Conservation (phyloP, 495 filamentous ascomycete species). For the Immersiella caudata region DNA sequence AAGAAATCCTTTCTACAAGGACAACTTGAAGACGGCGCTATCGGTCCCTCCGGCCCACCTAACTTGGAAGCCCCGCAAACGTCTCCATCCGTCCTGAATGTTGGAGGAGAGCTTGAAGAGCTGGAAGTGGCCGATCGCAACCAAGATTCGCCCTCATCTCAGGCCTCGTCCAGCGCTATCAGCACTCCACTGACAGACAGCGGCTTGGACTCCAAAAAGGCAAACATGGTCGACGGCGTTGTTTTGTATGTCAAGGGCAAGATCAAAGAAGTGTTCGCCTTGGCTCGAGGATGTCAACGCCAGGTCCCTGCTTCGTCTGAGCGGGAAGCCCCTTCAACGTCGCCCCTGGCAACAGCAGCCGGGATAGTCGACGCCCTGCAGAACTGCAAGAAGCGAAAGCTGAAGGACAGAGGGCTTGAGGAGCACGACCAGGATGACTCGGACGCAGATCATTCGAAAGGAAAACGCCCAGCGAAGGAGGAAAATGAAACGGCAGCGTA, state of each 20-base stretch:
- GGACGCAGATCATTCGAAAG: neutral
- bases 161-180: neutral
- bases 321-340: neutral
- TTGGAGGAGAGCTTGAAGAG: neutral
- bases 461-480: neutral
- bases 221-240: neutral
- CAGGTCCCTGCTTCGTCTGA: neutral
- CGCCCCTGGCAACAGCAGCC: neutral
- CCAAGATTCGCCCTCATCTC: neutral
- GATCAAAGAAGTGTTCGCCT: neutral
- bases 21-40: too few species aligned
- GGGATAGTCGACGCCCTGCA: neutral
- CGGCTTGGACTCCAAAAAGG: neutral
- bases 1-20: too few species aligned
- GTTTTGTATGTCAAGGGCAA: neutral
- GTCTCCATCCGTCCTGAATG: neutral
- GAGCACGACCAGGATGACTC: neutral
- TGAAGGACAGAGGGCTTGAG: neutral
- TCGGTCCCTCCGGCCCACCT: too few species aligned
- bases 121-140: neutral
- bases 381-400: neutral
- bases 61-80: too few species aligned
- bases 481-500: neutral
- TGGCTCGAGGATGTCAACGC: neutral
- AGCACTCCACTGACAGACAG: neutral